Evolutionary conservation across 129 eudicot genomes (phyloP).

Genomic region (sunflower (Helianthus annuus)): HanXRQr2.0-SUNRISE NC_035440.2:48161187-48161686

Average conservation of each 20-base stretch:
- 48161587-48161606: constrained; percentile 14
- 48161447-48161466: not conserved
- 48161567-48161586: not conserved
- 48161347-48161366: no score
- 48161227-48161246: no score
- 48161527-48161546: not conserved
- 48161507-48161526: not conserved
- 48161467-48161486: constrained; percentile 17
- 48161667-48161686: constrained; percentile 47
- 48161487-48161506: constrained; percentile 1
- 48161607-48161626: constrained; percentile 15
- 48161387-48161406: no score
- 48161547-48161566: constrained; percentile 4
- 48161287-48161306: no score
- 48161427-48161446: not conserved
- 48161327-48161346: no score
- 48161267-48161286: no score
- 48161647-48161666: constrained; percentile 32
- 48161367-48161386: no score
- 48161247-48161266: no score
- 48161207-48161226: no score
- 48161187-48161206: no score
- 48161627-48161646: constrained; percentile 19
- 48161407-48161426: no score
- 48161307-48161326: no score